These are phyloP conservation scores for Lachancea waltii DNA, from an alignment of 805 yeast species.

Conservation along the genomic window DNA sequence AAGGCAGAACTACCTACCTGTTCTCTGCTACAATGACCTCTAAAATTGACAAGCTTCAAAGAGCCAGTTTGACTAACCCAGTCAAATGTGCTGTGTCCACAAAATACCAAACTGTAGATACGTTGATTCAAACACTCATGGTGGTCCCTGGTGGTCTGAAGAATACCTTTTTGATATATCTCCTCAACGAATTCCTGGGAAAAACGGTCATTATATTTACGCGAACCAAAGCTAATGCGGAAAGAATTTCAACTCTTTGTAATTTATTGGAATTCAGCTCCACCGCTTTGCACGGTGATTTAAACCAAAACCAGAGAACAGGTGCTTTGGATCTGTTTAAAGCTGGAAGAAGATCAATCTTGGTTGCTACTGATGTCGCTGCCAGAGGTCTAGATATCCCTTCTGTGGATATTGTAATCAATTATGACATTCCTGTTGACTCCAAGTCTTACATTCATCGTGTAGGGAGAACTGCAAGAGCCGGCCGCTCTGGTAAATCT, in stretches of 20 bases:
- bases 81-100: constrained; percentile 85
- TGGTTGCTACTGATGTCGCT: constrained; percentile 84
- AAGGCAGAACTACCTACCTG: constrained; percentile 71
- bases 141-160: constrained; percentile 90
- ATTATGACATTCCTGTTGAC: constrained; percentile 83
- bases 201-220: constrained; percentile 87
- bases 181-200: constrained; percentile 76
- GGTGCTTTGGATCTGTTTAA: constrained; percentile 78
- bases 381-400: constrained; percentile 95
- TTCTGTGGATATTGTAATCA: constrained; percentile 87
- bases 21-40: constrained; percentile 98
- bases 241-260: constrained; percentile 76
- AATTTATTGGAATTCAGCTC: constrained; percentile 81
- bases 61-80: constrained; percentile 86
- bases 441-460: constrained; percentile 94
- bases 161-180: constrained; percentile 76
- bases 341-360: constrained; percentile 58
- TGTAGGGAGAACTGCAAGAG: constrained; percentile 98
- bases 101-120: constrained; percentile 88
- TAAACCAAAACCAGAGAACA: constrained; percentile 75
- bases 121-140: constrained; percentile 82
- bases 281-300: constrained; percentile 90
- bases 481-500: constrained; percentile 84
- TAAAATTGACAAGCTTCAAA: constrained; percentile 87
- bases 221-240: constrained; percentile 92